phyloP scores from a whole-genome alignment of 371 early-diverging fungal genomes.

The Dinochytrium kinnereticum region DNA sequence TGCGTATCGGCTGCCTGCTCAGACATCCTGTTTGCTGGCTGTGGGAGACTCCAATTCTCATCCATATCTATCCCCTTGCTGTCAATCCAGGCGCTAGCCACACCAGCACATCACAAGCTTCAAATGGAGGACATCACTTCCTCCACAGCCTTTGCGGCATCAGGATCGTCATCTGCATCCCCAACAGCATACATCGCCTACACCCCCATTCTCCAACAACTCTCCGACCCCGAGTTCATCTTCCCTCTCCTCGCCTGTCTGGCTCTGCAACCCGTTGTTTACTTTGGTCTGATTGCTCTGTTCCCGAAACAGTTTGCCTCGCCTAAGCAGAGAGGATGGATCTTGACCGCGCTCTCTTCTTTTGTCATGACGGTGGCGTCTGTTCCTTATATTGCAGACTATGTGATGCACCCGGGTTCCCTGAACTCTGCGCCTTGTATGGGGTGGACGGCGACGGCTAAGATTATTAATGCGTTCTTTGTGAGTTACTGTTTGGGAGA shows the following conservation, averaged over 20 bases:
- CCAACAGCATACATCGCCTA: no score
- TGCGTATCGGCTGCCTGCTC: no score
- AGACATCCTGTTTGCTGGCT: no score
- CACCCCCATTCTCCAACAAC: background rate
- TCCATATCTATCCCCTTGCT: no score
- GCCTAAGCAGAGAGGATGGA: constrained; percentile 26
- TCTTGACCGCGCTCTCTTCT: constrained; percentile 23
- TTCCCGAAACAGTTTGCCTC: constrained; percentile 21
- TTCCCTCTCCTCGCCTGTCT: constrained; percentile 17
- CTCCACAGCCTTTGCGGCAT: no score
- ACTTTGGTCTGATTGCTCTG: constrained; percentile 10
- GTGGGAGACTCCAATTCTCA: no score
- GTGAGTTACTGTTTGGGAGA: constrained; percentile 53
- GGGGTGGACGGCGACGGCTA: constrained; percentile 11
- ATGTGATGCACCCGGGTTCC: background rate
- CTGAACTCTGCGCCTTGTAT: constrained; percentile 17
- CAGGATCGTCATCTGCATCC: no score
- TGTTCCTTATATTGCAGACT: constrained; percentile 4
- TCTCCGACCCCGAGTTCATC: constrained; percentile 17
- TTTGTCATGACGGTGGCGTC: constrained; percentile 24
- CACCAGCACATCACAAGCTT: no score
- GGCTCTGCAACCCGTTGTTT: constrained; percentile 19
- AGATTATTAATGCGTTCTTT: constrained; percentile 40
- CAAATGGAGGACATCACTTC: no score
- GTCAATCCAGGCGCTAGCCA: no score